Conservation (phyloP, 495 filamentous ascomycete species). For the Mytilinidion resinicola region DNA sequence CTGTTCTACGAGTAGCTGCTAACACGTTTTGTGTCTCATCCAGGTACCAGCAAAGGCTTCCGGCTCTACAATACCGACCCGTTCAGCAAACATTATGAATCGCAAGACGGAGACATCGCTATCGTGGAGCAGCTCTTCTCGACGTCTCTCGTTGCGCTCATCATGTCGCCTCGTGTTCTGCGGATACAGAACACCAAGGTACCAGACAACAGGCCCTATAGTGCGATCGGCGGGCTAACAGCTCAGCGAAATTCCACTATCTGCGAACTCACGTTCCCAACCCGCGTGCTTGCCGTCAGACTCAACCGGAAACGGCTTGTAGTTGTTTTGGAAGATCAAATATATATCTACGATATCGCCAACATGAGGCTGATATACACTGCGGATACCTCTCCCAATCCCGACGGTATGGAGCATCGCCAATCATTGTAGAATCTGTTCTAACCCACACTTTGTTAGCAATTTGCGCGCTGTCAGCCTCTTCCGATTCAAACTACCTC, state of each 20-base stretch:
- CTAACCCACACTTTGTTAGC: slow-evolving; percentile 44
- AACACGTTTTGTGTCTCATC: slow-evolving; percentile 27
- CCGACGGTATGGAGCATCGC: slow-evolving; percentile 50
- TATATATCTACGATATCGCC: slow-evolving; percentile 96
- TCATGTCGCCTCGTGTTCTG: slow-evolving; percentile 80
- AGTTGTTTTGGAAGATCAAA: slow-evolving; percentile 87
- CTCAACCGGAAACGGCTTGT: slow-evolving; percentile 90
- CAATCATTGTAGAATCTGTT: slow-evolving; percentile 3
- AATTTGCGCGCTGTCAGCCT: slow-evolving; percentile 86
- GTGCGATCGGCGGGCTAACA: slow-evolving; percentile 9
- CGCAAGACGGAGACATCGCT: slow-evolving; percentile 84
- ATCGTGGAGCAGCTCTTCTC: slow-evolving; percentile 99
- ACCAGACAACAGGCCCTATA: slow-evolving; percentile 11
- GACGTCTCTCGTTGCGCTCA: slow-evolving; percentile 91
- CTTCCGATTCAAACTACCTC: slow-evolving; percentile 90
- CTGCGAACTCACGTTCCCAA: slow-evolving; percentile 96
- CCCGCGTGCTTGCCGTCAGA: slow-evolving; percentile 83
- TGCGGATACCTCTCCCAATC: slow-evolving; percentile 89
- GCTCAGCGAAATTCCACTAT: slow-evolving; percentile 83
- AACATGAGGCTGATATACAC: slow-evolving; percentile 92
- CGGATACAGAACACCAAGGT: slow-evolving; percentile 98
- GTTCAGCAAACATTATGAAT: slow-evolving; percentile 87
- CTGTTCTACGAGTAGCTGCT: not conserved
- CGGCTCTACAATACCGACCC: slow-evolving; percentile 94
- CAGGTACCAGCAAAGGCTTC: slow-evolving; percentile 85